Base-by-base conservation (phyloP, 345 rosid genomes). In the Hibiscus trionum region DNA sequence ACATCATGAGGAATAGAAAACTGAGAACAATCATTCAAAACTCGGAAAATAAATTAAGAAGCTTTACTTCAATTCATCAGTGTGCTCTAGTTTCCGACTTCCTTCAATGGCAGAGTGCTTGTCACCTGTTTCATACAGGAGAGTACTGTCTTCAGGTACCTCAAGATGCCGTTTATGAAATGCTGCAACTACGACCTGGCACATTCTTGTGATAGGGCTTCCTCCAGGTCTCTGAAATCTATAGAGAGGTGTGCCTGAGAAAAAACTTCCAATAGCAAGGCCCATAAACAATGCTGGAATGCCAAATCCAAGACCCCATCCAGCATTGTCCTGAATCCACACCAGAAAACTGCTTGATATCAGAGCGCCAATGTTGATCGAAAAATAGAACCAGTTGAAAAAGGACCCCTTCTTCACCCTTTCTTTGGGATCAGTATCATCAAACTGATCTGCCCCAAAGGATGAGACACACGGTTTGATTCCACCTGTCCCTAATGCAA, bases 381-480 rank as follows among this genome's bases (percentile, higher is more conserved):
- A 90, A 82, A 95, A 92, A 76, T 90, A 95, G 73, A 86, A 95
- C 97, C 97, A 95, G 80, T 95, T 95, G 76, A 95, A 92, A 76
- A 95, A 95, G 0, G 99, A 92, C 39, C 93, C 96, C 75, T 92
- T 95, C 73, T 83, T 92, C 70, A 77, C 85, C 71, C 95, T 86
- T 81, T 95, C 99, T 16, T 66, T 82, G 0, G 91, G 64, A 80
- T 92, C 97, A 0, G 91, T 90, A 70, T 95, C 96, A 79, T 95
- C 99, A 77, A 95, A 92, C 80, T 95, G 97, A 72, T 92, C 99
- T 0, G 99, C 96, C 73, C 97, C 97, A 70, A 92, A 95, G 33
- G 97, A 92, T 1, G 97, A 91, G 42, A 92, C 97, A 24, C 97
- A 95, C 0, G 97, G 97, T 77, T 49, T 55, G 59, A 92, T 94